These are phyloP conservation scores for Alnus rubra DNA, from an alignment of 306 rosid species.

Conservation along the genomic window DNA sequence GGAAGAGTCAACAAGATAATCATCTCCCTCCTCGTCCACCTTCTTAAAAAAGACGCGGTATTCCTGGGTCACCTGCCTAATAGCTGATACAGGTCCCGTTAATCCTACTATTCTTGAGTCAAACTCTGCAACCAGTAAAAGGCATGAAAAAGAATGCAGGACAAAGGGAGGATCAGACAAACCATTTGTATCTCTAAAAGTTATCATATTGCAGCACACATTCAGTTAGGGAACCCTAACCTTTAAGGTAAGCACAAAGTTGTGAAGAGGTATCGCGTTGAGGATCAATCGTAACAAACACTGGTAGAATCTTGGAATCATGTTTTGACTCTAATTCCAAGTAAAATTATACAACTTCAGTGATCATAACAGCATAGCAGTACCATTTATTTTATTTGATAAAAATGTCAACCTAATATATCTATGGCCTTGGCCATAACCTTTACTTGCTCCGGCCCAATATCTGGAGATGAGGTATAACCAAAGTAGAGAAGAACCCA, in stretches of 20 bases:
- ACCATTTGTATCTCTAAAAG: background rate
- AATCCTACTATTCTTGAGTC: conserved; percentile 74
- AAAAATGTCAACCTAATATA: conserved; percentile 55
- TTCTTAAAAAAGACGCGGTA: conserved; percentile 72
- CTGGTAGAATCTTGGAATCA: conserved; percentile 59
- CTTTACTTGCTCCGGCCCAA: conserved; percentile 82
- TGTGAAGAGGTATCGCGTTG: conserved; percentile 85
- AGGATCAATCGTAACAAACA: conserved; percentile 90
- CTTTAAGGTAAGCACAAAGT: conserved; percentile 77
- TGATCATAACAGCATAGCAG: conserved; percentile 17
- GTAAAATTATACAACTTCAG: conserved; percentile 24
- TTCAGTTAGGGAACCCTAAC: conserved; percentile 42
- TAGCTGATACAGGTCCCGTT: conserved; percentile 72
- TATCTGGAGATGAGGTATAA: conserved; percentile 89
- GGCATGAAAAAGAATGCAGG: conserved; percentile 11
- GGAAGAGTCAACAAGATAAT: conserved; percentile 86
- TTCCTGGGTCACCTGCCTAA: conserved; percentile 91
- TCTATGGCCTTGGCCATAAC: conserved; percentile 62
- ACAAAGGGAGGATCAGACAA: conserved; percentile 11
- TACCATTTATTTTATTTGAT: conserved; percentile 13
- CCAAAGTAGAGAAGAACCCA: conserved; percentile 93
- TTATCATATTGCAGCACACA: conserved; percentile 6
- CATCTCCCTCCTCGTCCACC: conserved; percentile 83
- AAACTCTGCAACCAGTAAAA: conserved; percentile 57
- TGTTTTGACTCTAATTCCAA: conserved; percentile 56